These are phyloP conservation scores for Trichosporon asahii DNA, from an alignment of 1,284 basidiomycete genomes.

Conservation along the genomic window DNA sequence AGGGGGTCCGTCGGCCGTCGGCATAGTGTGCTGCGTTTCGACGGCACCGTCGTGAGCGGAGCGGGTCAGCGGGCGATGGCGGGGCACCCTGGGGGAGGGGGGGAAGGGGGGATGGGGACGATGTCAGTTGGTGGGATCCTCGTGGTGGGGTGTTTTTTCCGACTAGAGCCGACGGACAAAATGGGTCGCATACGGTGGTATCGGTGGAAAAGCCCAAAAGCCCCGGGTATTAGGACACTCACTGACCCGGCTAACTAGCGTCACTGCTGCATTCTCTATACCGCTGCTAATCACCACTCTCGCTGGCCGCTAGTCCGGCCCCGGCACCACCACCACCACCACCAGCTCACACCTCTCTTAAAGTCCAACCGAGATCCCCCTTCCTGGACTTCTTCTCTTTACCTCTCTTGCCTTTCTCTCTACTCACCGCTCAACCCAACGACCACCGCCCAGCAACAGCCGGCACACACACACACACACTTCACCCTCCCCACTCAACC, in stretches of 20 bases:
- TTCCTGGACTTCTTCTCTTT: background rate
- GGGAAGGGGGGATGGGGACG: background rate
- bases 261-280: too few species aligned
- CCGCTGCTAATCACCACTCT: too few species aligned
- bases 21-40: background rate
- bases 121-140: background rate
- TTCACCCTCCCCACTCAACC: background rate
- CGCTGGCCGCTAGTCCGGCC: too few species aligned
- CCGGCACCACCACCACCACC: background rate
- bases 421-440: conserved; percentile 7
- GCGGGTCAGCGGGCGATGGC: background rate
- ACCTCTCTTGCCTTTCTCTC: conserved; percentile 11
- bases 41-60: background rate
- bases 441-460: conserved; percentile 5
- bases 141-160: conserved; percentile 6
- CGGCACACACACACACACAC: background rate
- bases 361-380: too few species aligned
- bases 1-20: conserved; percentile 7
- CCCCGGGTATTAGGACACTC: conserved; percentile 11
- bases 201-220: conserved; percentile 7
- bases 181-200: conserved; percentile 12
- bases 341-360: background rate
- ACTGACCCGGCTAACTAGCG: background rate
- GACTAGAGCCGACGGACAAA: conserved; percentile 25
- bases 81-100: conserved; percentile 4